Evolutionary conservation across 1,139 yeast genomes (phyloP), one percentile per base, ranked within the genome.

Genomic region (Kodamaea arcana): DNA sequence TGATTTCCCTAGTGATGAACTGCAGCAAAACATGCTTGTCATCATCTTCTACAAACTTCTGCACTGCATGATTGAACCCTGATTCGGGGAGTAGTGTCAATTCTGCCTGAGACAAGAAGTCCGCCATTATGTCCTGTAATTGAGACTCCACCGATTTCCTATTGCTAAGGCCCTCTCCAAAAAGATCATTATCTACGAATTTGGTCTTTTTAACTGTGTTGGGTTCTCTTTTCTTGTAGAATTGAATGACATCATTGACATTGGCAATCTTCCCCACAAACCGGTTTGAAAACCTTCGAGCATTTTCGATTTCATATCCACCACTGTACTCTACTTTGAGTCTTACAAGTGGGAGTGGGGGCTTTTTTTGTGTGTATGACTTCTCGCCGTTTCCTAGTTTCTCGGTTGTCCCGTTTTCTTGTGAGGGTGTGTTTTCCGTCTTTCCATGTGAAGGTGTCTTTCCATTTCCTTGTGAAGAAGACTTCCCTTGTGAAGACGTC

Each of bases 181-280:
- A 36, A 33, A 48, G 32, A 30, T 51, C 51, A 34, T 49, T 51
- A 44, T 52, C 56, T 33, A 50, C 45, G 41, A 54, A 51, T 40
- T 50, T 51, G 13, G 59, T 39, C 42, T 45, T 50, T 39, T 49
- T 37, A 22, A 39, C 32, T 18, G 31, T 10, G 26, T 41, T 36
- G 13, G 46, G 48, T 17, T 42, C 46, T 21, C 43, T 27, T 48
- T 65, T 72, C 51, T 80, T 76, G 50, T 78, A 77, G 51, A 84
- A 83, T 33, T 78, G 81, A 2, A 92, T 77, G 8, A 90, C 86
- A 48, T 90, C 95, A 50, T 85, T 83, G 9, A 83, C 78, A 54
- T 92, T 92, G 10, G 98, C 98, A 3, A 92, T 94, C 43, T 70
- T 72, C 0, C 96, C 97, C 5, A 86, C 95, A 66, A 90, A 94